Evolutionary conservation across 2,329 filamentous ascomycete species (phyloP).

Genomic region (Balansia obtecta): DNA sequence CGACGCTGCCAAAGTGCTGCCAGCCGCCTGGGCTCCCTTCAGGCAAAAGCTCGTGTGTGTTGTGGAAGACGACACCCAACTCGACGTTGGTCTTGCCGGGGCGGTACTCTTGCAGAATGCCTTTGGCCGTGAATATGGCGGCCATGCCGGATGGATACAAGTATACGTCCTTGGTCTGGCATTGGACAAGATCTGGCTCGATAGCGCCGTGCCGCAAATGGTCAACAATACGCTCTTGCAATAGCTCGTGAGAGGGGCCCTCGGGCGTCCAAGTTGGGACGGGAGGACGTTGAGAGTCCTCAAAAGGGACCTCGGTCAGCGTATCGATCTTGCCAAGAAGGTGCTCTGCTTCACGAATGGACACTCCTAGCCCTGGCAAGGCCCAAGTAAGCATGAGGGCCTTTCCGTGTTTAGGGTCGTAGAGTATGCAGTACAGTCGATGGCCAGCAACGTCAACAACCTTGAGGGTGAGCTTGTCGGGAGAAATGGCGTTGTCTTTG

Average conservation of each 20-base stretch:
- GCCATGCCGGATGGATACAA: conserved; percentile 41
- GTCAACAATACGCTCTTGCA: conserved; percentile 28
- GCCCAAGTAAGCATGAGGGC: conserved; percentile 32
- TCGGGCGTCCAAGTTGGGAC: conserved; percentile 27
- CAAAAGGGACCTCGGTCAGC: conserved; percentile 21
- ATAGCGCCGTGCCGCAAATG: conserved; percentile 29
- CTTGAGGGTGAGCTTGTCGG: conserved; percentile 23
- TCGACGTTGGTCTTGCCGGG: conserved; percentile 24
- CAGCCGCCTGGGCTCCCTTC: conserved; percentile 30
- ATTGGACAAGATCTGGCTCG: conserved; percentile 14
- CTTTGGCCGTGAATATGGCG: conserved; percentile 31
- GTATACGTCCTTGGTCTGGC: conserved; percentile 25
- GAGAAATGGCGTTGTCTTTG: conserved; percentile 20
- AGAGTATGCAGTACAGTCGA: conserved; percentile 32
- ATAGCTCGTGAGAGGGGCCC: conserved; percentile 21
- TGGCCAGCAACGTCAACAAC: conserved; percentile 31
- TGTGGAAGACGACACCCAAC: conserved; percentile 40
- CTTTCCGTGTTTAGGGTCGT: conserved; percentile 21
- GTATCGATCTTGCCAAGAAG: conserved; percentile 25
- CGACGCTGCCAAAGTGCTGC: conserved; percentile 35
- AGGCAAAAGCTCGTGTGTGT: conserved; percentile 33
- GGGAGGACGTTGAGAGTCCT: conserved; percentile 12
- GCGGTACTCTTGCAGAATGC: conserved; percentile 22
- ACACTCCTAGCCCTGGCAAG: conserved; percentile 32
- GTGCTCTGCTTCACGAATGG: conserved; percentile 31